These are phyloP conservation scores for Penicillium ochrochloron DNA, from an alignment of 495 filamentous ascomycete genomes.

Conservation along the genomic window DNA sequence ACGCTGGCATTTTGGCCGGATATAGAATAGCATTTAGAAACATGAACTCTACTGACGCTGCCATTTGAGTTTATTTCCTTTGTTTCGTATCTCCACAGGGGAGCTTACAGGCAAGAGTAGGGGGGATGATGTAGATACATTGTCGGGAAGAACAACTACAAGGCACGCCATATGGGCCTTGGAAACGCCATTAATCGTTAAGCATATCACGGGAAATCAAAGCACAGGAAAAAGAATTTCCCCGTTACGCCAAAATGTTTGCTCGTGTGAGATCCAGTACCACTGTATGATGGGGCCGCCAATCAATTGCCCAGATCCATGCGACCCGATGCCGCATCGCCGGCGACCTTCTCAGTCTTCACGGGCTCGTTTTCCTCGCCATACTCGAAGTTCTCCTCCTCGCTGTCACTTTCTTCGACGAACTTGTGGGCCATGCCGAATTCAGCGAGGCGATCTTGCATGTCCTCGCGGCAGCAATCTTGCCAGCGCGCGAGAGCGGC, in stretches of 20 bases:
- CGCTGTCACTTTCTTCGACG: conserved; percentile 58
- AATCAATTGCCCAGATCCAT: conserved; percentile 50
- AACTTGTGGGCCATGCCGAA: conserved; percentile 60
- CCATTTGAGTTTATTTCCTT: conserved; percentile 16
- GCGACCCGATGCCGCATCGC: conserved; percentile 47
- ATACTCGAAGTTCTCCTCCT: conserved; percentile 56
- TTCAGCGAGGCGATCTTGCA: conserved; percentile 67
- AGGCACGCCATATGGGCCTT: conserved; percentile 23
- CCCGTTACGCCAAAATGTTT: conserved; percentile 42
- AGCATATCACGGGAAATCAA: conserved; percentile 30
- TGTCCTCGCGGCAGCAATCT: conserved; percentile 74
- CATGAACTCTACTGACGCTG: background rate
- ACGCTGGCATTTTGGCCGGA: background rate
- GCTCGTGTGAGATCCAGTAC: conserved; percentile 21
- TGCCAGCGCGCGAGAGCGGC: conserved; percentile 93
- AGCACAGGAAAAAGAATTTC: conserved; percentile 25
- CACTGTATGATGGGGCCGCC: background rate
- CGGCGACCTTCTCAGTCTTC: conserved; percentile 38
- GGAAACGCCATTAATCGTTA: conserved; percentile 37
- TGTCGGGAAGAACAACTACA: conserved; percentile 26
- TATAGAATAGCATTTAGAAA: background rate
- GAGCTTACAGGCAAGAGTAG: background rate
- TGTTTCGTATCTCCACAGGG: conserved; percentile 16
- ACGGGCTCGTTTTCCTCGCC: conserved; percentile 40
- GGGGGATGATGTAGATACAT: conserved; percentile 34